These are phyloP conservation scores for Quercus tomentella DNA, from an alignment of 331 rosid genomes.

Conservation along the genomic window DNA sequence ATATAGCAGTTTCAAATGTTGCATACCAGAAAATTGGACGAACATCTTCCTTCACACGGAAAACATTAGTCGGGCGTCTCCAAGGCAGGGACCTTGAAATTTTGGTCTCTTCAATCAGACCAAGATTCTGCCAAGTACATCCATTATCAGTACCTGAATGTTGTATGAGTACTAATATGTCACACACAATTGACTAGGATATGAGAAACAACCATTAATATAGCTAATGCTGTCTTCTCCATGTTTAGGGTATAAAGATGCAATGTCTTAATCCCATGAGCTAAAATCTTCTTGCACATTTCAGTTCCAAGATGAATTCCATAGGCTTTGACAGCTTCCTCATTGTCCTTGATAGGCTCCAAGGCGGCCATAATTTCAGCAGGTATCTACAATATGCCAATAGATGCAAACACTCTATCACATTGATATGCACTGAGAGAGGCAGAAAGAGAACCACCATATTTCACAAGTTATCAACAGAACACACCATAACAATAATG, in stretches of 20 bases:
- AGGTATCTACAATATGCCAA: conserved; percentile 64
- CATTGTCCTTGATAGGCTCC: conserved; percentile 96
- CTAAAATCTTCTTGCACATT: conserved; percentile 94
- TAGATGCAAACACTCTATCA: conserved; percentile 11
- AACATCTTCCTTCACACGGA: conserved; percentile 79
- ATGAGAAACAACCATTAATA: conserved; percentile 62
- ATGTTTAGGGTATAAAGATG: conserved; percentile 94
- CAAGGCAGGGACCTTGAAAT: conserved; percentile 83
- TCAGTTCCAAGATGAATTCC: conserved; percentile 97
- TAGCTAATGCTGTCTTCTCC: conserved; percentile 94
- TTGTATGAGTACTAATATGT: conserved; percentile 13
- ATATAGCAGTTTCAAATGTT: conserved; percentile 9
- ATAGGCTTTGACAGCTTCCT: conserved; percentile 94
- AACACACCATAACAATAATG: background rate
- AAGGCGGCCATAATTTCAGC: conserved; percentile 78
- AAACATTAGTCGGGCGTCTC: conserved; percentile 91
- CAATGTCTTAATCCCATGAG: conserved; percentile 83
- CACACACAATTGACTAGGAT: conserved; percentile 9
- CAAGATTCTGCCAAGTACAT: conserved; percentile 73
- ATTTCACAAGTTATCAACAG: background rate
- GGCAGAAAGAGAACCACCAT: background rate
- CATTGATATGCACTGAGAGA: too few species aligned
- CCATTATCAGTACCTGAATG: conserved; percentile 10
- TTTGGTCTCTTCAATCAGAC: conserved; percentile 85
- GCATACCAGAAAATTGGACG: conserved; percentile 97